Percentiles rank a stretch among this genome's conserved stretches.
Evolutionary conservation across 345 rosid species (phyloP).

Genomic region (Erucastrum elatum): DNA sequence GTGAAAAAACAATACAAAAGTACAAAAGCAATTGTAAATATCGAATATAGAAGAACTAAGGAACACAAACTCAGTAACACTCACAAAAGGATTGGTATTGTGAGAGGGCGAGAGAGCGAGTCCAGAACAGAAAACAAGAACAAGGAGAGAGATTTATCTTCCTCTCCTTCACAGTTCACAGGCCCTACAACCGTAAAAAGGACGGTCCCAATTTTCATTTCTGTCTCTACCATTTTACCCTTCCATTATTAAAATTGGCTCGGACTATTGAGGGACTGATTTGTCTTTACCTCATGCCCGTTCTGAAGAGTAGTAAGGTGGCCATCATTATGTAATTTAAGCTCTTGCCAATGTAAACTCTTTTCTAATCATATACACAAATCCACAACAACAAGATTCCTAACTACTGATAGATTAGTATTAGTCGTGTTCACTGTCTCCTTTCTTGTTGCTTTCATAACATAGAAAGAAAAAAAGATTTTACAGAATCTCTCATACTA

Average conservation of each 20-base stretch:
- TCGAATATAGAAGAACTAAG: not conserved
- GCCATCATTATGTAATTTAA: not conserved
- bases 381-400: not conserved
- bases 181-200: not conserved
- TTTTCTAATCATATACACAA: not conserved
- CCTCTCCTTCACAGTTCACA: not conserved
- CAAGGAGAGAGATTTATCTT: not conserved
- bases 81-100: conserved; percentile 5
- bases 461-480: not conserved
- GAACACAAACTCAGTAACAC: not conserved
- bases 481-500: not conserved
- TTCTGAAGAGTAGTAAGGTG: conserved; percentile 2
- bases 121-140: not conserved
- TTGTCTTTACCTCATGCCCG: not conserved
- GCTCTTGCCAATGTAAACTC: not conserved
- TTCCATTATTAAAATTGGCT: not conserved
- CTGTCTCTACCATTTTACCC: not conserved
- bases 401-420: not conserved
- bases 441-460: not conserved
- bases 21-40: not conserved
- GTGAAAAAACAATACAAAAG: not conserved
- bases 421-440: not conserved
- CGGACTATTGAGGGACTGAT: not conserved
- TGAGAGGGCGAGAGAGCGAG: conserved; percentile 1
- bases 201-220: not conserved